Percentiles rank a stretch among this genome's conserved stretches.
Conservation (phyloP, 352 stramenopile species). For the Globisporangium takayamanum region DNA sequence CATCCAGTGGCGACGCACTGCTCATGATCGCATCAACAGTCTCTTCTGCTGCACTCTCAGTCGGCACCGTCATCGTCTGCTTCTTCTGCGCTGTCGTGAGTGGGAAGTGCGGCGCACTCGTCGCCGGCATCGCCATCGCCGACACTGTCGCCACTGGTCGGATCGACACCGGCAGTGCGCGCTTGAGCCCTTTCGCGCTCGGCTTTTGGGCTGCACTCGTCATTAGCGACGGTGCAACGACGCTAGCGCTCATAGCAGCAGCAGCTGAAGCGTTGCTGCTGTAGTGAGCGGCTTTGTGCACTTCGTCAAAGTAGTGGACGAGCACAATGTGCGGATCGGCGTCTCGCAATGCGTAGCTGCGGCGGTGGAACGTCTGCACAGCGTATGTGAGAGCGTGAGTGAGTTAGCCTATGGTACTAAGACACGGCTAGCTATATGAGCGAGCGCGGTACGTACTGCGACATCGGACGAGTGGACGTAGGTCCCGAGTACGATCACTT, state of each 20-base stretch:
- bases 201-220: not conserved
- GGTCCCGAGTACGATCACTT: slow-evolving; percentile 72
- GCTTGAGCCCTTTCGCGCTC: slow-evolving; percentile 30
- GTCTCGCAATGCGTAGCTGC: slow-evolving; percentile 76
- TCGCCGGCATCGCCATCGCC: not conserved
- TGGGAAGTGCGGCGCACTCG: slow-evolving; percentile 4
- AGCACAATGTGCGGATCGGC: slow-evolving; percentile 62
- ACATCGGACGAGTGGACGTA: slow-evolving; percentile 81
- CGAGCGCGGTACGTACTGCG: slow-evolving; percentile 26
- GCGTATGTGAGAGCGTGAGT: not conserved
- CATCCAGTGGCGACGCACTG: slow-evolving; percentile 20
- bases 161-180: slow-evolving; percentile 17
- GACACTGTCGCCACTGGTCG: not conserved
- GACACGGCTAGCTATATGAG: not conserved
- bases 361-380: slow-evolving; percentile 69
- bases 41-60: slow-evolving; percentile 16
- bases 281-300: slow-evolving; percentile 29
- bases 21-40: slow-evolving; percentile 51
- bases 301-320: slow-evolving; percentile 86
- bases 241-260: not conserved
- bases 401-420: not conserved
- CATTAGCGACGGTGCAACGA: not conserved
- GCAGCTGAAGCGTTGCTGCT: not conserved
- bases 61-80: not conserved
- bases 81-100: slow-evolving; percentile 7